Conservation (phyloP, 1,284 basidiomycete genomes). For the Ustilago curta region DNA sequence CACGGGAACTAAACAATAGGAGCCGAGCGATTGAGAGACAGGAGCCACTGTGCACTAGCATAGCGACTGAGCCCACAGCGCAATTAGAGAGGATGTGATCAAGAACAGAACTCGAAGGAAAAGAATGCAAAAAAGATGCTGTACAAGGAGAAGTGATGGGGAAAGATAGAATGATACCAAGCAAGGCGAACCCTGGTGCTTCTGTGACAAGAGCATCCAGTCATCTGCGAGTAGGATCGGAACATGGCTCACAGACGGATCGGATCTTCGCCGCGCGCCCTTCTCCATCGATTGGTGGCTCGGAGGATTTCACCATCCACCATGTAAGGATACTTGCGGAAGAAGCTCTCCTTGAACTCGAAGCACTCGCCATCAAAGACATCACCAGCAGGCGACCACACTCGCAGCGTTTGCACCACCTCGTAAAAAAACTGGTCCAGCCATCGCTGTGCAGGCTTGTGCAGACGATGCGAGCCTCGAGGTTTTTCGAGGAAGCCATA, state of each 20-base stretch:
- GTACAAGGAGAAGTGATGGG: neutral
- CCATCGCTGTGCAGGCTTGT: conserved; percentile 49
- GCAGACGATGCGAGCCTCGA: conserved; percentile 43
- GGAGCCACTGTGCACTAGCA: conserved; percentile 1
- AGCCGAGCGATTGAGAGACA: neutral
- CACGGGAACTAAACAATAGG: neutral
- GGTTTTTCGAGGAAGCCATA: conserved; percentile 51
- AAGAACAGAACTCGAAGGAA: neutral
- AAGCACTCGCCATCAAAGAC: conserved; percentile 52
- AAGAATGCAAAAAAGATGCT: conserved; percentile 14
- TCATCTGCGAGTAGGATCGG: neutral
- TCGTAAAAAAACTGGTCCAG: conserved; percentile 47
- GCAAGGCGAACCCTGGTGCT: too few species aligned
- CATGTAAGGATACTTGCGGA: conserved; percentile 53
- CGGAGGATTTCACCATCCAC: conserved; percentile 48
- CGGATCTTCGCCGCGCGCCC: conserved; percentile 46
- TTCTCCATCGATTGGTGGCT: conserved; percentile 49
- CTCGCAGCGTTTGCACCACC: conserved; percentile 37
- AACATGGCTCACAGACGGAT: conserved; percentile 35
- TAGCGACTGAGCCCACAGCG: neutral
- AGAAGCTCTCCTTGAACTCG: conserved; percentile 52
- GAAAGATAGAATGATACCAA: neutral
- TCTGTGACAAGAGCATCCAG: neutral
- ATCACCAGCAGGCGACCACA: conserved; percentile 50
- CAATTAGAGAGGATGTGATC: neutral